Conservation (phyloP, 2,329 filamentous ascomycete species). For the Aspergillus bombycis region DNA sequence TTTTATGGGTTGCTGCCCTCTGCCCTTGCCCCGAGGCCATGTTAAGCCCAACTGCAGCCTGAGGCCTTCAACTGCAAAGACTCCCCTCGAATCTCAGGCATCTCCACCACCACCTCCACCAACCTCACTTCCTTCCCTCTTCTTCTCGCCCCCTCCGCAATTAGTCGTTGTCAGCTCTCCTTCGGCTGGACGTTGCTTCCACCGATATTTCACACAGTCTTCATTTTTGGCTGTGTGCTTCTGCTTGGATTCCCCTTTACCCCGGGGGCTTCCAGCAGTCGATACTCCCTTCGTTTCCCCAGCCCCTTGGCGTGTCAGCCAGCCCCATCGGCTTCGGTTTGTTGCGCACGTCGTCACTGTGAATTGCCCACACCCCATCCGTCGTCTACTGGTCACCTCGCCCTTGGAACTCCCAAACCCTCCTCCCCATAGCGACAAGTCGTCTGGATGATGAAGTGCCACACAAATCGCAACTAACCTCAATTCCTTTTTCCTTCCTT, state of each 20-base stretch:
- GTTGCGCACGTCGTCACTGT: constrained; percentile 20
- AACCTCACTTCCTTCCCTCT: constrained; percentile 12
- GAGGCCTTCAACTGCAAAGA: constrained; percentile 17
- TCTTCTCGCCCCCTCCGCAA: constrained; percentile 17
- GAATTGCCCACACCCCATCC: constrained; percentile 23
- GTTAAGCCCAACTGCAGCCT: constrained; percentile 23
- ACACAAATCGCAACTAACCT: constrained; percentile 22
- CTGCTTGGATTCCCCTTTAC: constrained; percentile 22
- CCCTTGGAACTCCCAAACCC: constrained; percentile 13
- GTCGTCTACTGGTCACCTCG: constrained; percentile 2
- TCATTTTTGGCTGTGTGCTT: constrained; percentile 13
- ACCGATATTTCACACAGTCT: constrained; percentile 5
- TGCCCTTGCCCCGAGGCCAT: constrained; percentile 3
- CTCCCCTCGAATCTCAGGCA: constrained; percentile 12
- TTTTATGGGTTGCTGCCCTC: neutral
- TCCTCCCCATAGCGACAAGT: constrained; percentile 18
- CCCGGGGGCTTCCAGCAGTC: constrained; percentile 22
- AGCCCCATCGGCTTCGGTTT: constrained; percentile 20
- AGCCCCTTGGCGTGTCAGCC: constrained; percentile 22
- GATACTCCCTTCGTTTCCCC: constrained; percentile 11
- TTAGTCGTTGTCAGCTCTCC: constrained; percentile 12
- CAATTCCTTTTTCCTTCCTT: constrained; percentile 24
- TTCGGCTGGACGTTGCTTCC: constrained; percentile 10
- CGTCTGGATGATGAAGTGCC: constrained; percentile 30
- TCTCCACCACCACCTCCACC: constrained; percentile 19